These are phyloP conservation scores for Saccharomycopsis capsularis DNA, from an alignment of 805 yeast genomes.

Conservation along the genomic window DNA sequence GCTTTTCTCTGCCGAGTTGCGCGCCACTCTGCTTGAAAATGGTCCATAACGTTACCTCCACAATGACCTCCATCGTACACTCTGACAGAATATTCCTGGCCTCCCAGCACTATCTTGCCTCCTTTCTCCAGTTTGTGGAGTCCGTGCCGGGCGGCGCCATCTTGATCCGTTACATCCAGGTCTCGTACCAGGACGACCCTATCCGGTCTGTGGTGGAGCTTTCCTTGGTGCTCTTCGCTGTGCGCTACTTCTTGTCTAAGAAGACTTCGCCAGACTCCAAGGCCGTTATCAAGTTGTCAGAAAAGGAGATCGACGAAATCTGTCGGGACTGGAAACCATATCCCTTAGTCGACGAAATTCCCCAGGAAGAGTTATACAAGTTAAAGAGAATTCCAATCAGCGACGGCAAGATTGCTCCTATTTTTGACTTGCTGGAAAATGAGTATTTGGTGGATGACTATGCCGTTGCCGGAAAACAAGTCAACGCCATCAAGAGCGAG, in stretches of 20 bases:
- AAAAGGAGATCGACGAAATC: conserved; percentile 69
- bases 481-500: conserved; percentile 24
- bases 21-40: no score
- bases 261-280: conserved; percentile 59
- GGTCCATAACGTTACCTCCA: no score
- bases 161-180: conserved; percentile 60
- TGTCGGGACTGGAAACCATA: conserved; percentile 91
- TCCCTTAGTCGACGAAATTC: conserved; percentile 57
- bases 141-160: conserved; percentile 21
- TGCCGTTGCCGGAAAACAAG: conserved; percentile 22
- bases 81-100: conserved; percentile 28
- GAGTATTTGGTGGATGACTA: conserved; percentile 24
- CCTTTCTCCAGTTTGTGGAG: conserved; percentile 17
- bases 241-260: conserved; percentile 72
- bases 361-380: conserved; percentile 51
- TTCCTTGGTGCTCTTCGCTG: conserved; percentile 69
- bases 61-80: not conserved
- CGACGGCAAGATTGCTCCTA: conserved; percentile 43
- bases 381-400: conserved; percentile 57
- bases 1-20: no score
- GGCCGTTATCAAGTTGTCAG: conserved; percentile 55
- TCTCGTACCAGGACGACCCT: conserved; percentile 92
- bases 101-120: conserved; percentile 4
- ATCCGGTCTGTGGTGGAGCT: conserved; percentile 79
- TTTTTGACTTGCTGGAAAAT: conserved; percentile 27